Evolutionary conservation across 768 basidiomycete species (phyloP).

Genomic region (Agrocybe chaxingu): DNA sequence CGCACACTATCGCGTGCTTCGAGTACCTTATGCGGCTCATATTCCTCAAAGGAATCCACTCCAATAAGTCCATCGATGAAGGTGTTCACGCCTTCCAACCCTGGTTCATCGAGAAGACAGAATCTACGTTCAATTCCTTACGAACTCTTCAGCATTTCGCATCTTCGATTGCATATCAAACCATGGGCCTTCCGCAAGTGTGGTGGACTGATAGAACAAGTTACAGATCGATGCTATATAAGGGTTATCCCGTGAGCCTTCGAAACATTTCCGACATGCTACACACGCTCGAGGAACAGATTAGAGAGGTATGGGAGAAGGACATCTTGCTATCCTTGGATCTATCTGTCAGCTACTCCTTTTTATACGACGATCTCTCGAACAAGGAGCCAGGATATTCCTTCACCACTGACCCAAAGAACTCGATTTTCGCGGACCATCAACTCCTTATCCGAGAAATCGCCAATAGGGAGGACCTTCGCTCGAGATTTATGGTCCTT

Average conservation of each 20-base stretch:
- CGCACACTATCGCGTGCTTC: not conserved
- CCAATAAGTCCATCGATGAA: not conserved
- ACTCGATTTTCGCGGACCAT: constrained; percentile 4
- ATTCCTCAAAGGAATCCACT: not conserved
- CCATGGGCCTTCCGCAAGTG: constrained; percentile 11
- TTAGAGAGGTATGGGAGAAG: constrained; percentile 15
- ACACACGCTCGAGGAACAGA: constrained; percentile 3
- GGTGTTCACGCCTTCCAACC: not conserved
- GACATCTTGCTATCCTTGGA: constrained; percentile 10
- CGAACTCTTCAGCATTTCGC: constrained; percentile 17
- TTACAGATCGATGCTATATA: constrained; percentile 12
- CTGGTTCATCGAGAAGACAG: constrained; percentile 12
- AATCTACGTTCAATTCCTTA: constrained; percentile 15
- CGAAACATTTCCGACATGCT: constrained; percentile 7
- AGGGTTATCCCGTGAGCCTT: constrained; percentile 12
- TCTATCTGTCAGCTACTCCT: constrained; percentile 8
- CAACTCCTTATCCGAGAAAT: not conserved
- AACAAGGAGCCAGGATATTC: constrained; percentile 14
- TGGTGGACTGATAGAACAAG: constrained; percentile 16
- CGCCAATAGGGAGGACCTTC: too few species aligned
- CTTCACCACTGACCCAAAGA: constrained; percentile 13
- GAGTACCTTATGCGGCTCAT: not conserved
- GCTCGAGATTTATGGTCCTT: too few species aligned
- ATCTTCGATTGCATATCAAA: constrained; percentile 8
- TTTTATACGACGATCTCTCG: constrained; percentile 16